Evolutionary conservation across 225 moss, liverwort and hornwort genomes (phyloP).

Genomic region (Thuidium tamariscinum): DNA sequence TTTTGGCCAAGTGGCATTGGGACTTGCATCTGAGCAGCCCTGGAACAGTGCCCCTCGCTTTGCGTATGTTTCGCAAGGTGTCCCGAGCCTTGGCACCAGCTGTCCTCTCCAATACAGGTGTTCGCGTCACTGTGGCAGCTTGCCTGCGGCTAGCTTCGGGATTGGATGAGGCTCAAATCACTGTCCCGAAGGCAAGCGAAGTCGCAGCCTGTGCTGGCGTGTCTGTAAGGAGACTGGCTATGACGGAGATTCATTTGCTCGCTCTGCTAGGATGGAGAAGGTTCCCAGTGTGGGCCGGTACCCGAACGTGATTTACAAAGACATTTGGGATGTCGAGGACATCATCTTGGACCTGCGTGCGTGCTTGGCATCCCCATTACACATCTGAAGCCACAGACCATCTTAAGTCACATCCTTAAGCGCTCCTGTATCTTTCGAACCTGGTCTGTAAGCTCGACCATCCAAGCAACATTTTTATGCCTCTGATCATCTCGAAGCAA

Average conservation of each 20-base stretch:
- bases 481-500: neutral
- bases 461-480: neutral
- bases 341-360: neutral
- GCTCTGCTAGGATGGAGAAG: constrained; percentile 25
- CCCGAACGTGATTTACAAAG: neutral
- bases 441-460: neutral
- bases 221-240: constrained; percentile 26
- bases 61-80: constrained; percentile 32
- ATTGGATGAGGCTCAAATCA: constrained; percentile 38
- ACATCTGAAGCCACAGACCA: neutral
- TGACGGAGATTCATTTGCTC: constrained; percentile 32
- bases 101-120: constrained; percentile 2
- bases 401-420: neutral
- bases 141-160: constrained; percentile 45
- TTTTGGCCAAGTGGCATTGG: constrained; percentile 52
- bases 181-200: constrained; percentile 29
- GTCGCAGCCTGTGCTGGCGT: constrained; percentile 32
- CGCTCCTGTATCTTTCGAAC: neutral
- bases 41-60: constrained; percentile 28
- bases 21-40: constrained; percentile 51
- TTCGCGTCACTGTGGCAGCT: constrained; percentile 31
- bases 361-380: neutral
- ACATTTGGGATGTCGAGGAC: neutral
- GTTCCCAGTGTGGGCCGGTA: constrained; percentile 2
- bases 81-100: constrained; percentile 15